Evolutionary conservation across 148 eudicot genomes (phyloP), one percentile per base, ranked within the genome.

Genomic region (Chenopodium album): DNA sequence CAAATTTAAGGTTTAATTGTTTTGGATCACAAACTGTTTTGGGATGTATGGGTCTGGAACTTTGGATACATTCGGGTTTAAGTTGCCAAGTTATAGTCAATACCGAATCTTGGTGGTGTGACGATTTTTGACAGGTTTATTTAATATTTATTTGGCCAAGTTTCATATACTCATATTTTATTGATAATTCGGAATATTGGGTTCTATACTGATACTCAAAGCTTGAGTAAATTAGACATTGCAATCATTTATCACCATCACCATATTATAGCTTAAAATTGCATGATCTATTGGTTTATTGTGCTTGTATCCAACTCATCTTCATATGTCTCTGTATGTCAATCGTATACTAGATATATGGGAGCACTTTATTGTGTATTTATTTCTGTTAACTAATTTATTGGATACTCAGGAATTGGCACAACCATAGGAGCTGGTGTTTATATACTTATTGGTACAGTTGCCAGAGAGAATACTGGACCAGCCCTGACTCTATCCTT

Each of bases 361-460:
- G 60, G 7, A 44, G 65, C 64, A 2, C 17, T 56, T 56, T 17
- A 13, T 59, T 54, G 12, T 31, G n/a, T 37, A 56, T 46, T 31
- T 67, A n/a, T 19, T 80, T 54, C 37, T 11, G 2, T 17, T 69
- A 60, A 47, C 48, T 72, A 16, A 34, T 71, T 80, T 50, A n/a
- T 26, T 69, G 75, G 22, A 73, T 83, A 37, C 19, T 80, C 78
- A 93, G 98, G 98, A 75, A 90, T 93, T 85, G 98, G 98, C 66
- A 89, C 98, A 59, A 94, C 98, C 23, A 91, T 94, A 75, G 98
- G 98, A 22, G 98, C 98, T 77, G 96, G 96, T 66, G 96, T 94
- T 37, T 94, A 94, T 84, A 94, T 94, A 82, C 94, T 94, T 80
- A 89, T 94, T 50, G 98, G 98, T 64, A 90, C 98, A 29, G 96